These are phyloP conservation scores for Rubus idaeus DNA, from an alignment of 306 rosid genomes.

Conservation along the genomic window DNA sequence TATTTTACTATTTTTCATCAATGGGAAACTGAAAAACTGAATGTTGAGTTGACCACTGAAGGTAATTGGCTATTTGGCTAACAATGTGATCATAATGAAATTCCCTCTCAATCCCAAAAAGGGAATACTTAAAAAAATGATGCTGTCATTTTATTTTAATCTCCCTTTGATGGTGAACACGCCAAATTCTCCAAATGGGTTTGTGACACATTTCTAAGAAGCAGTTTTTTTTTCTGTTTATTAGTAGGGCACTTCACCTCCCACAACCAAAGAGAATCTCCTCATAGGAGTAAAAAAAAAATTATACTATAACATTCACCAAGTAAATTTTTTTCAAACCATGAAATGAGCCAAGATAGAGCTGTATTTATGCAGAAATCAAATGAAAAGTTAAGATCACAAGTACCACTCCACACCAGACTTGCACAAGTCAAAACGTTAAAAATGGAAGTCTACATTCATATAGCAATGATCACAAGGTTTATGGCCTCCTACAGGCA, in stretches of 20 bases:
- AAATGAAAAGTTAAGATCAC: background rate
- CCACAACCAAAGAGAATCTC: background rate
- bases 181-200: too few species aligned
- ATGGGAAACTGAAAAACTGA: background rate
- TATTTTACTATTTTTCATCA: background rate
- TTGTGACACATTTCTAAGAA: too few species aligned
- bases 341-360: background rate
- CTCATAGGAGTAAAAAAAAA: background rate
- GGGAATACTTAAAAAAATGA: background rate
- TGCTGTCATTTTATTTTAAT: background rate
- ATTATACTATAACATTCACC: background rate
- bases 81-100: too few species aligned
- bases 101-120: background rate
- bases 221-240: too few species aligned
- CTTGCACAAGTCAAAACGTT: background rate
- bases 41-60: background rate
- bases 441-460: background rate
- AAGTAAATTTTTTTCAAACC: background rate
- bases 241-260: background rate
- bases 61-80: too few species aligned
- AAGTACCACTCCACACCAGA: background rate
- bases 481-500: background rate
- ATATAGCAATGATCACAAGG: background rate
- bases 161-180: background rate
- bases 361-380: background rate